A percentile compares a stretch with the other conserved stretches of the same genome.
These are phyloP conservation scores for Fusarium denticulatum DNA, from an alignment of 2,329 filamentous ascomycete genomes.

Conservation along the genomic window DNA sequence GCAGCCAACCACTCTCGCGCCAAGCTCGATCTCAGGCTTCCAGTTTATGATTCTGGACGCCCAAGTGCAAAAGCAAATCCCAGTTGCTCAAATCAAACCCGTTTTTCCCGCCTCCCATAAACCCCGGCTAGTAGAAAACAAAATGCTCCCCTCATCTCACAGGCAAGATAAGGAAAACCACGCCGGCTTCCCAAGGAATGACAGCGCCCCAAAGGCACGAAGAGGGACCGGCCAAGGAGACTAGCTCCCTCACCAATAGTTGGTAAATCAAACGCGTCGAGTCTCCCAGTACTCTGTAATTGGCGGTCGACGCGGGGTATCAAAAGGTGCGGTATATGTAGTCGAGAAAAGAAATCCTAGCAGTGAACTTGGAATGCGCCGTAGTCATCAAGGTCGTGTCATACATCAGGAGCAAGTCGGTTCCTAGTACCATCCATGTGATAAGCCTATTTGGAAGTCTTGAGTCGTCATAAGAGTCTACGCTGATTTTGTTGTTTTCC, in stretches of 20 bases:
- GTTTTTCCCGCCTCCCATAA: constrained; percentile 38
- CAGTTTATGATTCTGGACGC: constrained; percentile 19
- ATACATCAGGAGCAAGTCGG: constrained; percentile 36
- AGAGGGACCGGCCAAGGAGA: constrained; percentile 24
- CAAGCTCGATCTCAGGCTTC: constrained; percentile 29
- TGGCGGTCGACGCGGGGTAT: constrained; percentile 45
- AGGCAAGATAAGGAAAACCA: constrained; percentile 23
- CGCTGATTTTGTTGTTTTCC: constrained; percentile 30
- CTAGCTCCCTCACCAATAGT: constrained; percentile 34
- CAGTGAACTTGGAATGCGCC: constrained; percentile 37
- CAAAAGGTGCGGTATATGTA: constrained; percentile 46
- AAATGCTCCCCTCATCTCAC: constrained; percentile 22
- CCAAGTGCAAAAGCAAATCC: constrained; percentile 36
- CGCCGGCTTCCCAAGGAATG: constrained; percentile 34
- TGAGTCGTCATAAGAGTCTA: constrained; percentile 31
- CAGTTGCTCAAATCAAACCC: constrained; percentile 42
- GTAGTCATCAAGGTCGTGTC: constrained; percentile 42
- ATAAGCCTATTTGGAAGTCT: constrained; percentile 3
- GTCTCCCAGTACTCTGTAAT: constrained; percentile 35
- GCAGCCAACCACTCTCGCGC: constrained; percentile 31
- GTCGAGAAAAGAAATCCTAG: constrained; percentile 44
- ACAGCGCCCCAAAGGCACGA: constrained; percentile 18
- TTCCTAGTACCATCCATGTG: neutral
- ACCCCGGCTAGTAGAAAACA: constrained; percentile 38
- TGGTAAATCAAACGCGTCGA: constrained; percentile 35